Conservation (phyloP, 1,284 basidiomycete genomes). For the Pseudomicrostroma phylloplanum region DNA sequence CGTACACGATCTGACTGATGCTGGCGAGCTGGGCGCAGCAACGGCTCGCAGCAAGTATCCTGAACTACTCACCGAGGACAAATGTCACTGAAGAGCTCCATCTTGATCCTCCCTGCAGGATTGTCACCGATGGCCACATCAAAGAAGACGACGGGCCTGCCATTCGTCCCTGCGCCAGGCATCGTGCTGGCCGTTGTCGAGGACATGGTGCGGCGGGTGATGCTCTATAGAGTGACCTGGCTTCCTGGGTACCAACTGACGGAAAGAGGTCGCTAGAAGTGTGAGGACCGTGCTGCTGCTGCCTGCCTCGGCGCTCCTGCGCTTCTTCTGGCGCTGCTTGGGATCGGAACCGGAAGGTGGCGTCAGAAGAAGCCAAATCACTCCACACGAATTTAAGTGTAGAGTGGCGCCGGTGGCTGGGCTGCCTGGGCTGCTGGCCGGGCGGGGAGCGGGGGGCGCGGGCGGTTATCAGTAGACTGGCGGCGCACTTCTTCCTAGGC, state of each 20-base stretch:
- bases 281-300: no score
- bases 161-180: conserved; percentile 39
- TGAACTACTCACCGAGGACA: conserved; percentile 66
- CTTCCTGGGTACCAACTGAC: background rate
- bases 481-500: no score
- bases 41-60: background rate
- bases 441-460: no score
- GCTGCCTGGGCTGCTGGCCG: no score
- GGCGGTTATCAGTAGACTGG: no score
- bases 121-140: conserved; percentile 65
- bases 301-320: no score
- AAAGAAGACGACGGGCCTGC: conserved; percentile 80
- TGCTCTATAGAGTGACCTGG: background rate
- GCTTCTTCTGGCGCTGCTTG: no score
- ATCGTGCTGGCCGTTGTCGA: conserved; percentile 2
- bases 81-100: conserved; percentile 77
- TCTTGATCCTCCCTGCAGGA: conserved; percentile 65
- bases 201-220: background rate
- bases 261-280: background rate
- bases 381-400: no score
- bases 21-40: conserved; percentile 29
- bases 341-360: no score
- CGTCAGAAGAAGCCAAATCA: no score
- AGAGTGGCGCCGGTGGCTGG: no score
- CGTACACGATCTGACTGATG: conserved; percentile 54